Base-by-base conservation (phyloP, 371 early-diverging fungal genomes). In the Saksenaea vasiformis region DNA sequence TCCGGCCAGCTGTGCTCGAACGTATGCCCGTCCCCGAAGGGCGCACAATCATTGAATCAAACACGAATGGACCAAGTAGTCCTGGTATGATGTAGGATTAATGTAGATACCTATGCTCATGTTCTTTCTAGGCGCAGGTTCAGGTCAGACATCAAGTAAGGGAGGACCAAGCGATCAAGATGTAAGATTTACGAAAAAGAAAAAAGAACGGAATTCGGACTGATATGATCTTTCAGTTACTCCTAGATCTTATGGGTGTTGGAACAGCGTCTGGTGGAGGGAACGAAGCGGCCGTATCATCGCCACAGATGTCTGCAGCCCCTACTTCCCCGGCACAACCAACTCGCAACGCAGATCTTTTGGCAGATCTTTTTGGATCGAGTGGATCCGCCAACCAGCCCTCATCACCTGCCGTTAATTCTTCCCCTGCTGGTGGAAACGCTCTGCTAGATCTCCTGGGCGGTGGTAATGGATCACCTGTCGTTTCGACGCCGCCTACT, bases 21-120 rank as follows among this genome's bases (percentile, higher is more conserved):
- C 88, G 92, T 53, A 95, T 98, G 93, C 98, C 98, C 10, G 89
- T 93, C 17, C 91, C 95, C 38, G 95, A 96, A 71, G 69, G 70
- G 1, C 74, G 78, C 41, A 80, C 78, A 1, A 81, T 81, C 19
- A 72, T 76, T 60, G 64, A 74, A 61, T 53, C 67, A 4, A 62
- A 38, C 2, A 55, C 51, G 11, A 56, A 58, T 37, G 71, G 68
- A 1, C 64, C 68, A 14, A 71, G 64, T 28, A 74, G 71, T 36
- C 68, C 80, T 26, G 72, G 76, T 73, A 71, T 38, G 65, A 51
- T 38, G 60, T 14, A 41, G 38, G 9, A 22, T 56, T 22, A 54
- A 28, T 27, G 19, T 36, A 27, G 3, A 37, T 44, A 5, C 35
- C 0, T 31, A 17, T 39, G 17, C 41, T 51, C 8, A 26, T 8